These are phyloP conservation scores for Acorus calamus DNA, from an alignment of 106 monocot genomes.

Conservation along the genomic window DNA sequence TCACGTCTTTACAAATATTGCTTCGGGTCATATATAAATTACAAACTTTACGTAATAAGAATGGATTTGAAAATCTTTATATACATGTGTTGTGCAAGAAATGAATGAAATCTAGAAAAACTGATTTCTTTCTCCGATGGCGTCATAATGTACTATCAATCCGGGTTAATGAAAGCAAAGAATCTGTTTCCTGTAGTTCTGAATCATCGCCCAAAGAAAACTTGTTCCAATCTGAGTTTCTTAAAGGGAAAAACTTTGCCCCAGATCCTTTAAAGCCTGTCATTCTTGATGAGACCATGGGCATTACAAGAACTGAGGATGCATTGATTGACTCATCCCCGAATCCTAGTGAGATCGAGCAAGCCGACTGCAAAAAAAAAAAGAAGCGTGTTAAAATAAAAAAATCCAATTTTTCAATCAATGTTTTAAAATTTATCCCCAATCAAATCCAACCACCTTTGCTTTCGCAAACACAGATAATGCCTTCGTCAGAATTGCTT, in stretches of 20 bases:
- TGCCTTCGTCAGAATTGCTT: constrained; percentile 25
- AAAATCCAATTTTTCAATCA: not conserved
- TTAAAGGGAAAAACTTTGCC: constrained; percentile 32
- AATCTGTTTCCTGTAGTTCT: constrained; percentile 30
- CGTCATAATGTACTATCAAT: no score
- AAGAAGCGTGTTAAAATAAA: not conserved
- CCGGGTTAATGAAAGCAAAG: constrained; percentile 31
- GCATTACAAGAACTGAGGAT: constrained; percentile 86
- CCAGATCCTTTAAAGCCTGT: constrained; percentile 67
- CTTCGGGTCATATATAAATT: no score
- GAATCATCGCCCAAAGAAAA: constrained; percentile 20
- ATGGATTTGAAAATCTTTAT: no score
- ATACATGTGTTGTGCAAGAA: no score
- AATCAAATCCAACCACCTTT: constrained; percentile 42
- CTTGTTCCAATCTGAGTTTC: constrained; percentile 25
- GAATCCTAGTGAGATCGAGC: constrained; percentile 60
- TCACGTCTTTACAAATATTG: no score
- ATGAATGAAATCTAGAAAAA: no score
- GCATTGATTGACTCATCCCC: constrained; percentile 67
- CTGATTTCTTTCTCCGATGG: no score
- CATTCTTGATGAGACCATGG: constrained; percentile 85
- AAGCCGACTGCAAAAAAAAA: constrained; percentile 56
- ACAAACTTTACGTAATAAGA: no score
- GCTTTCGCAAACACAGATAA: constrained; percentile 39
- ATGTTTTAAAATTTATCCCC: not conserved